These are phyloP conservation scores for Botrytis galanthina DNA, from an alignment of 2,329 filamentous ascomycete species.

Conservation along the genomic window DNA sequence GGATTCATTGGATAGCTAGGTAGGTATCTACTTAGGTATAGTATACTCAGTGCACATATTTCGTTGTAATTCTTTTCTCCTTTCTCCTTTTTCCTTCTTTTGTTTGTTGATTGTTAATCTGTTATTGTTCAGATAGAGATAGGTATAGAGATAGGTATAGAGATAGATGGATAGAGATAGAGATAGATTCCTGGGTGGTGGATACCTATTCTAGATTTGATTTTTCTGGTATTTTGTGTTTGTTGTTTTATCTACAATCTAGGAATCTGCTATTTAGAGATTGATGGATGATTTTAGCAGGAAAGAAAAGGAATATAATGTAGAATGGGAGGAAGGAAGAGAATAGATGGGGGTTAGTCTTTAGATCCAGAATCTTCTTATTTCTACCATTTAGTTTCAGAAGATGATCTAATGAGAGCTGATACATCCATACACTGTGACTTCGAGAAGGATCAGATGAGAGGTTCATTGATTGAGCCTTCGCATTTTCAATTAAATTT, in stretches of 20 bases:
- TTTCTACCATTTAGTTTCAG: not conserved
- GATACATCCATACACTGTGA: not conserved
- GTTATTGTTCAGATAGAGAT: not conserved
- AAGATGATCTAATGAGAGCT: not conserved
- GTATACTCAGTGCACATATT: too few species aligned
- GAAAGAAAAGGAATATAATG: not conserved
- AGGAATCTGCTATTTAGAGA: not conserved
- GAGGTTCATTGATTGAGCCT: not conserved
- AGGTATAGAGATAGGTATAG: too few species aligned
- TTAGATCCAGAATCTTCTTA: not conserved
- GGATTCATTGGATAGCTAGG: too few species aligned
- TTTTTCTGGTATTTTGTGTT: not conserved
- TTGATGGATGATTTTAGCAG: not conserved
- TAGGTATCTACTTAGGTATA: too few species aligned
- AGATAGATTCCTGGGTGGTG: too few species aligned
- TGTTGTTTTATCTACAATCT: not conserved
- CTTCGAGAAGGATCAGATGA: not conserved
- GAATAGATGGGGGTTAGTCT: not conserved
- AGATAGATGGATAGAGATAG: too few species aligned
- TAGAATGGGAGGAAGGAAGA: not conserved
- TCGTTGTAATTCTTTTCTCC: not conserved
- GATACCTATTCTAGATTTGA: too few species aligned
- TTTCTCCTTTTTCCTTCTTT: not conserved
- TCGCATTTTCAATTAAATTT: not conserved
- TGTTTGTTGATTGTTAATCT: too few species aligned